phyloP scores from a whole-genome alignment of 495 filamentous ascomycete species.

The Lasiosphaeria hispida region DNA sequence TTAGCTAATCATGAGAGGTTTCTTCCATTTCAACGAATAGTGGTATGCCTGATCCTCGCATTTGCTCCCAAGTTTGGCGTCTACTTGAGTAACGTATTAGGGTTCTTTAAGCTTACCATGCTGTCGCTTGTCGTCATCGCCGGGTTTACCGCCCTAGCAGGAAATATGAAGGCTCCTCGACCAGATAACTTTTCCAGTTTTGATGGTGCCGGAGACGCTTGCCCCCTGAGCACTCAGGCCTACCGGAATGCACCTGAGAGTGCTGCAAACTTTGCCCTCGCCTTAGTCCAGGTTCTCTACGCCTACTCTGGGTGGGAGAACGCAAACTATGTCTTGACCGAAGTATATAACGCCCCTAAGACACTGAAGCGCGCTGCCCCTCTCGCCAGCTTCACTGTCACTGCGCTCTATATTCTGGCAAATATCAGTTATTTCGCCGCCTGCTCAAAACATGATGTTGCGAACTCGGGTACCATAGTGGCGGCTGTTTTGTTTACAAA shows the following conservation, averaged over 20 bases:
- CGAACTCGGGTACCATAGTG: not conserved
- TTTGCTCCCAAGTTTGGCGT: not conserved
- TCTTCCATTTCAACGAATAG: not conserved
- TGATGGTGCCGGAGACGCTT: not conserved
- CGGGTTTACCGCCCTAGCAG: not conserved
- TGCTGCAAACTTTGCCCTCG: not conserved
- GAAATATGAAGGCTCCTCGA: not conserved
- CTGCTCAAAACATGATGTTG: not conserved
- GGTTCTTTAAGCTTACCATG: not conserved
- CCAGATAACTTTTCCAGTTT: not conserved
- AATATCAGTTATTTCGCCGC: not conserved
- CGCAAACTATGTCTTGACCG: constrained; percentile 6
- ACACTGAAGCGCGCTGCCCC: constrained; percentile 4
- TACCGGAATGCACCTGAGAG: not conserved
- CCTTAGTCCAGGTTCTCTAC: not conserved
- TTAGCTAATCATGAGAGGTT: too few species aligned
- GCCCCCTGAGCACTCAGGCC: not conserved
- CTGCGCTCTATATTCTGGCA: not conserved
- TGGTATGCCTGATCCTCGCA: not conserved
- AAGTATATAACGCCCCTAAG: constrained; percentile 2
- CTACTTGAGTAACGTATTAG: not conserved
- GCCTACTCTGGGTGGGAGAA: not conserved
- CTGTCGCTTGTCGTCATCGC: not conserved
- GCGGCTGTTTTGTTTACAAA: not conserved
- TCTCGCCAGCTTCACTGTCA: not conserved